Conservation (phyloP, 306 rosid species). For the Glycine latifolia region DNA sequence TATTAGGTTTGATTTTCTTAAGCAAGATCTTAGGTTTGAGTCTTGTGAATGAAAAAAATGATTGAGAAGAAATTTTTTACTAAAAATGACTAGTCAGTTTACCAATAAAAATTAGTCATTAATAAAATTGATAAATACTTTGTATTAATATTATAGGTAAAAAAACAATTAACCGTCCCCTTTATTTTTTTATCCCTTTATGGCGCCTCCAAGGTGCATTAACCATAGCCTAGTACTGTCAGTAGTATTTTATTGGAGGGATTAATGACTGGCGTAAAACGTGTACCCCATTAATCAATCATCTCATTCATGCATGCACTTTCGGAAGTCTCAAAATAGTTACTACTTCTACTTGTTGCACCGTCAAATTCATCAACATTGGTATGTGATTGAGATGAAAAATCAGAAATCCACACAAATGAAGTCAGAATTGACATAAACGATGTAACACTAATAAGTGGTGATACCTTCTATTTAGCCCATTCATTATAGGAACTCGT, state of each 20-base stretch:
- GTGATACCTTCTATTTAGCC: too few species aligned
- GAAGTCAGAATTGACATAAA: neutral
- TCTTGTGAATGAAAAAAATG: too few species aligned
- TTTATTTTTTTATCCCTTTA: neutral
- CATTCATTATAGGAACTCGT: neutral
- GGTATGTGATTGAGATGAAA: neutral
- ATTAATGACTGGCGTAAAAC: neutral
- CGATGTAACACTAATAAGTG: neutral
- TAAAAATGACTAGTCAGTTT: too few species aligned
- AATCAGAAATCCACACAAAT: neutral
- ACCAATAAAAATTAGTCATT: too few species aligned
- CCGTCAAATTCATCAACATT: neutral
- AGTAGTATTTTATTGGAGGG: neutral
- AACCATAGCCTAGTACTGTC: neutral
- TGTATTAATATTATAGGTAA: too few species aligned
- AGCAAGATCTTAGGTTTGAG: too few species aligned
- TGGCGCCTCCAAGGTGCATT: neutral
- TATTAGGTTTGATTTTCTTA: too few species aligned
- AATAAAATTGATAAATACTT: too few species aligned
- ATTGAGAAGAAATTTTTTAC: too few species aligned
- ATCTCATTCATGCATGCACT: neutral
- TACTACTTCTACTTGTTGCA: neutral
- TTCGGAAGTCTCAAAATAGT: neutral
- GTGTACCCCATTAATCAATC: neutral
- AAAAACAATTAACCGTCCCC: too few species aligned